phyloP scores from a whole-genome alignment of 768 basidiomycete species.

The Suillus weaverae region DNA sequence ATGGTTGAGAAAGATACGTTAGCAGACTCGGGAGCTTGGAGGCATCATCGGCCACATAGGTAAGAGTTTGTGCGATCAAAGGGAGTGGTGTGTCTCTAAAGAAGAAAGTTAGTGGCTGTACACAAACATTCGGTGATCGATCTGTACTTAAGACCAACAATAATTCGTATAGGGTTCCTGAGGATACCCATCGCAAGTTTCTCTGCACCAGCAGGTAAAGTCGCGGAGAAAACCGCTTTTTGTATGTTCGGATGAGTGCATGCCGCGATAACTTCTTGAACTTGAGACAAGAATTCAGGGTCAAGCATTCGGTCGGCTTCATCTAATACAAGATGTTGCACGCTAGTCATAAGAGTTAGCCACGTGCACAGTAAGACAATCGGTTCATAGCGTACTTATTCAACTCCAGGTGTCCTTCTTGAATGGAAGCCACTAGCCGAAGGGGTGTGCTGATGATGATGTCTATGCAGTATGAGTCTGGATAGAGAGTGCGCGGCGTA shows the following conservation, averaged over 20 bases:
- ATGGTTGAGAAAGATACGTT: slow-evolving; percentile 74
- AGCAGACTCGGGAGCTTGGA: slow-evolving; percentile 93
- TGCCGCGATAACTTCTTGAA: slow-evolving; percentile 81
- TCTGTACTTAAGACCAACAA: slow-evolving; percentile 90
- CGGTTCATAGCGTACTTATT: slow-evolving; percentile 56
- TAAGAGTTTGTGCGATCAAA: slow-evolving; percentile 84
- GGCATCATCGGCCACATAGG: slow-evolving; percentile 89
- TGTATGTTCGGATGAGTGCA: slow-evolving; percentile 71
- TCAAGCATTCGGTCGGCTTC: slow-evolving; percentile 93
- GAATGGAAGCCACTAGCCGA: slow-evolving; percentile 79
- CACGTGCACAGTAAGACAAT: slow-evolving; percentile 5
- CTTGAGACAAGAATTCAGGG: slow-evolving; percentile 82
- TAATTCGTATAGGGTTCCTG: slow-evolving; percentile 82
- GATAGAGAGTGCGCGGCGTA: background rate
- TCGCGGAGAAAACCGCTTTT: slow-evolving; percentile 93
- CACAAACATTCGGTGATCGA: background rate
- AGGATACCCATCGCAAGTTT: slow-evolving; percentile 86
- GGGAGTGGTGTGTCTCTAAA: slow-evolving; percentile 90
- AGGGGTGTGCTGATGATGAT: slow-evolving; percentile 92
- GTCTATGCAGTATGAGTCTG: slow-evolving; percentile 46
- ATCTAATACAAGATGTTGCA: slow-evolving; percentile 83
- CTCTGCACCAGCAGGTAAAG: slow-evolving; percentile 86
- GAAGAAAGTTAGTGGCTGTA: slow-evolving; percentile 13
- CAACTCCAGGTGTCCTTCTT: slow-evolving; percentile 63
- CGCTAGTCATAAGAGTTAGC: slow-evolving; percentile 44